Percentiles rank a stretch among this genome's conserved stretches.
These are phyloP conservation scores for Flaveria brownii DNA, from an alignment of 129 eudicot genomes.

Conservation along the genomic window DNA sequence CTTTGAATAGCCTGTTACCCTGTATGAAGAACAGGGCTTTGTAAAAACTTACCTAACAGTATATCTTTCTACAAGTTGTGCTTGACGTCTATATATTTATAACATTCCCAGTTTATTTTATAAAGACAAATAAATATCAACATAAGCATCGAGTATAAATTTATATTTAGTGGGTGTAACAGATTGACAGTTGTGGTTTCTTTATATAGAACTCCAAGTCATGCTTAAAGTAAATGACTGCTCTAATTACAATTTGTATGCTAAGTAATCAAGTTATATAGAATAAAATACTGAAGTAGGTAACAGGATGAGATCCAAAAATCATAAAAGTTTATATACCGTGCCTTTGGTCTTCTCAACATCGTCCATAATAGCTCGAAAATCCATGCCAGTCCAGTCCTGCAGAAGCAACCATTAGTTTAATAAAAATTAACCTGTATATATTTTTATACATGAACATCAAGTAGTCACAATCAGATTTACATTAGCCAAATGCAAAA, in stretches of 20 bases:
- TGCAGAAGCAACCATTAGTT: conserved; percentile 34
- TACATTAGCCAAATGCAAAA: conserved; percentile 5
- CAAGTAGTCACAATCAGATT: neutral
- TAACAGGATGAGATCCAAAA: conserved; percentile 8
- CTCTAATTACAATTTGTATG: neutral
- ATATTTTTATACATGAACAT: neutral
- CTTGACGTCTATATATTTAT: neutral
- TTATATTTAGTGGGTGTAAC: neutral
- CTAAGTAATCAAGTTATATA: neutral
- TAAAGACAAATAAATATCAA: neutral
- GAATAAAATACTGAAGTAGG: neutral
- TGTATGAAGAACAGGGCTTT: conserved; percentile 36
- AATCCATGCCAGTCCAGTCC: conserved; percentile 98
- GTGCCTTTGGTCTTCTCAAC: conserved; percentile 96
- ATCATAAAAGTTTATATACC: conserved; percentile 48
- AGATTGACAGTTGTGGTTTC: neutral
- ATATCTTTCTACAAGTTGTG: conserved; percentile 4
- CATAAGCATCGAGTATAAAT: neutral
- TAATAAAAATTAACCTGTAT: neutral
- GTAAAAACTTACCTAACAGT: conserved; percentile 13
- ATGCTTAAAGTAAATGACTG: neutral
- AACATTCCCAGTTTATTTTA: conserved; percentile 3
- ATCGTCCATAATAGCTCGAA: conserved; percentile 87
- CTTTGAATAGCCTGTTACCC: conserved; percentile 99
- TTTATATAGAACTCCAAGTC: conserved; percentile 5